Conservation (phyloP, 176 grass and related monocot species). For the Musa troglodytarum region DNA sequence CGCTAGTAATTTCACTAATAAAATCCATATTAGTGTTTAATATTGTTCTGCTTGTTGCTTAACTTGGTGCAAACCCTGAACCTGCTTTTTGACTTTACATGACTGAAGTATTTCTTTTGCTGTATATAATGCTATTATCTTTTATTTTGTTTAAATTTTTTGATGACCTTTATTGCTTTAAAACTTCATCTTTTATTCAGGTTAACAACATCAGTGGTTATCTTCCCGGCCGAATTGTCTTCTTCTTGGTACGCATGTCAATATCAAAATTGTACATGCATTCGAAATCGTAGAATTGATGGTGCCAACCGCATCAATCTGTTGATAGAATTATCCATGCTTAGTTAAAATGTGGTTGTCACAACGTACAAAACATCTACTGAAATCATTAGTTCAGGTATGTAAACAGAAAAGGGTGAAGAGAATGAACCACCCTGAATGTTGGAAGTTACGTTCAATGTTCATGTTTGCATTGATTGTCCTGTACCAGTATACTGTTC, state of each 20-base stretch:
- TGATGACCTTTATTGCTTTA: background rate
- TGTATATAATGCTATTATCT: background rate
- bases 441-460: background rate
- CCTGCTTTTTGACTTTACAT: no score
- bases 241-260: conserved; percentile 74
- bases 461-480: background rate
- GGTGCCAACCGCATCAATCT: background rate
- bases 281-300: background rate
- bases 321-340: background rate
- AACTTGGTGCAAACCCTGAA: no score
- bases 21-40: no score
- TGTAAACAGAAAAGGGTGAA: background rate
- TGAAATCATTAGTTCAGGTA: no score
- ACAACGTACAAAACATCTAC: background rate
- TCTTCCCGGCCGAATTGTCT: conserved; percentile 90
- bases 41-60: conserved; percentile 2
- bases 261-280: background rate
- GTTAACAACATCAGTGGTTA: conserved; percentile 96
- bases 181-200: conserved; percentile 33
- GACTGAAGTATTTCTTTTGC: background rate
- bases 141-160: background rate
- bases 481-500: no score
- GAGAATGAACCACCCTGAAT: background rate
- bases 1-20: no score
- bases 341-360: background rate